Evolutionary conservation across 2,329 filamentous ascomycete species (phyloP).

Genomic region (Coniella lustricola): DNA sequence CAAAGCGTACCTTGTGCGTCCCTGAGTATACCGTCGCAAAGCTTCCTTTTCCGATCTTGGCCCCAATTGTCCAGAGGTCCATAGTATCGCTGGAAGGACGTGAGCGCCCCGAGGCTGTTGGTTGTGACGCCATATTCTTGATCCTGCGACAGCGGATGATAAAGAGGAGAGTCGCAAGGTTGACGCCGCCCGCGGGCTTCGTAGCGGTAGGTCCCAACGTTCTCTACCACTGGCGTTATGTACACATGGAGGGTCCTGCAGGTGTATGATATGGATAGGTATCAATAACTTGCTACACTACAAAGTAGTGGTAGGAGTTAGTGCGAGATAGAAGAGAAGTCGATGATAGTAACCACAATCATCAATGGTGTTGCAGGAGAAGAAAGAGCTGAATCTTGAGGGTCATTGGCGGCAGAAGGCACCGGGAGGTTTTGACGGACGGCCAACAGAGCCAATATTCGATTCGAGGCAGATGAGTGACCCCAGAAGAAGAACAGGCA

Average conservation of each 20-base stretch:
- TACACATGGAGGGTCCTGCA: constrained; percentile 19
- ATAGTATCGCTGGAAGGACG: constrained; percentile 35
- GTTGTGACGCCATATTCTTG: constrained; percentile 23
- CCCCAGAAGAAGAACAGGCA: constrained; percentile 6
- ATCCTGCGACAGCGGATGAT: constrained; percentile 20
- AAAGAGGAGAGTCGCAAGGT: constrained; percentile 21
- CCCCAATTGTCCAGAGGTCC: constrained; percentile 74
- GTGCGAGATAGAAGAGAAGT: constrained; percentile 18
- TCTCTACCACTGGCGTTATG: constrained; percentile 25
- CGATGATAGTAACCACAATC: background rate
- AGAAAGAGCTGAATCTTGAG: constrained; percentile 6
- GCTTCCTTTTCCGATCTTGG: constrained; percentile 93
- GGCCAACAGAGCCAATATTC: constrained; percentile 13
- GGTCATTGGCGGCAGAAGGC: constrained; percentile 2
- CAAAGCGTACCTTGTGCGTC: constrained; percentile 64
- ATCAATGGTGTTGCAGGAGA: too few species aligned
- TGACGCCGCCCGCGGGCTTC: constrained; percentile 26
- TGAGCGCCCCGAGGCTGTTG: constrained; percentile 21
- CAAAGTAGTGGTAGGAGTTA: constrained; percentile 17
- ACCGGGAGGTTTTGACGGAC: constrained; percentile 8
- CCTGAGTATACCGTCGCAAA: constrained; percentile 94
- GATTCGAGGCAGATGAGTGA: constrained; percentile 15
- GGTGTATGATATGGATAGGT: constrained; percentile 16
- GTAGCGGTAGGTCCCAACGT: constrained; percentile 22
- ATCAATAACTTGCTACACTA: background rate